Percentiles rank a stretch among this genome's conserved stretches.
Conservation (phyloP, 2,329 filamentous ascomycete species). For the Chaetomiaceae sp. region DNA sequence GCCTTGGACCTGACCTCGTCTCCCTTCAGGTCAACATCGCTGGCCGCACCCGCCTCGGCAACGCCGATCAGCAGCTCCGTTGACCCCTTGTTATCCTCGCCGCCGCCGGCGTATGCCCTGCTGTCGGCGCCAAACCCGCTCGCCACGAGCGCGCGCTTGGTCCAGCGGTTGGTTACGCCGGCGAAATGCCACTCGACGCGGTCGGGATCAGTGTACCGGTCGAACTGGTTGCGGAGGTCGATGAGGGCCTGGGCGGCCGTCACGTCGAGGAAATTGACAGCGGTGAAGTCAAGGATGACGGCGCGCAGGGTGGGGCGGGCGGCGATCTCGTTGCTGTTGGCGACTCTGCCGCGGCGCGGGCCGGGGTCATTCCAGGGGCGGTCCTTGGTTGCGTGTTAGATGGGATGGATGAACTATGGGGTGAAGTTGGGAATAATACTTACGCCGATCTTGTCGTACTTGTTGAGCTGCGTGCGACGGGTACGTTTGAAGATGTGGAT, state of each 20-base stretch:
- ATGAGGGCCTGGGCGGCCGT: slow-evolving; percentile 55
- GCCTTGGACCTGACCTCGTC: slow-evolving; percentile 6
- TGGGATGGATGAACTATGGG: background rate
- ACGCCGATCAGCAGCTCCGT: slow-evolving; percentile 20
- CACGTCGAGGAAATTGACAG: slow-evolving; percentile 54
- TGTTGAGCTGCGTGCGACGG: slow-evolving; percentile 36
- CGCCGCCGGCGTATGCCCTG: background rate
- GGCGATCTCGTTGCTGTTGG: slow-evolving; percentile 31
- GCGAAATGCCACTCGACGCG: slow-evolving; percentile 52
- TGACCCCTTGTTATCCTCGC: background rate
- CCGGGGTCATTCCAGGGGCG: slow-evolving; percentile 54
- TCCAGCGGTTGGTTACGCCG: slow-evolving; percentile 52
- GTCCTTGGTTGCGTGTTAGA: slow-evolving; percentile 30
- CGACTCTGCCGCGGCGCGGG: slow-evolving; percentile 35
- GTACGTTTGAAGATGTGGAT: slow-evolving; percentile 40
- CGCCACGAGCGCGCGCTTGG: slow-evolving; percentile 50
- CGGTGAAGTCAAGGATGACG: slow-evolving; percentile 54
- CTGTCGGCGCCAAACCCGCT: slow-evolving; percentile 50
- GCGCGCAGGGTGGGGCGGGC: slow-evolving; percentile 47
- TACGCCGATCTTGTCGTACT: slow-evolving; percentile 32
- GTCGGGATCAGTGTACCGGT: slow-evolving; percentile 48
- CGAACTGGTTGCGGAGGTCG: slow-evolving; percentile 51
- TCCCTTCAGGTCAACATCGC: background rate
- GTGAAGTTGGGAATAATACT: slow-evolving; percentile 1
- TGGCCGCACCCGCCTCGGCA: background rate